phyloP scores from a whole-genome alignment of 2,329 filamentous ascomycete genomes.

The Paraphaeosphaeria minitans region DNA sequence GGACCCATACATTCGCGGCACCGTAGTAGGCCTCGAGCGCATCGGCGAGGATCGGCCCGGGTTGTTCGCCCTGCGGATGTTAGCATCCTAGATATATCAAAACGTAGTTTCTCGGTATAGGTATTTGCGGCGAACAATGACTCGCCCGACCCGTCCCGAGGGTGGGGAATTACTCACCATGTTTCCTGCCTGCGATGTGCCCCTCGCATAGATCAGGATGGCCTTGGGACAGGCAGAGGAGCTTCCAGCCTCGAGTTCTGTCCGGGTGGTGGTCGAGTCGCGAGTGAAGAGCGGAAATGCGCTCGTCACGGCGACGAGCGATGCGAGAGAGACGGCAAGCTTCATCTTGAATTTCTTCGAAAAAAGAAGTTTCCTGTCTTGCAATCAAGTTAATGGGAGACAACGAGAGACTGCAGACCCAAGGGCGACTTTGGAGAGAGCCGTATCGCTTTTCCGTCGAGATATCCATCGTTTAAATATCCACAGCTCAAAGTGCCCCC shows the following conservation, averaged over 20 bases:
- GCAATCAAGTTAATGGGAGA: constrained; percentile 8
- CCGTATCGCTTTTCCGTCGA: not conserved
- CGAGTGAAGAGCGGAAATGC: not conserved
- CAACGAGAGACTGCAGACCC: not conserved
- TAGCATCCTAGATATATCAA: not conserved
- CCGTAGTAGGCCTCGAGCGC: constrained; percentile 31
- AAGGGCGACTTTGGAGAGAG: not conserved
- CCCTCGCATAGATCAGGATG: constrained; percentile 38
- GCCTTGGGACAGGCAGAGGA: constrained; percentile 27
- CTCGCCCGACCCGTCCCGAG: not conserved
- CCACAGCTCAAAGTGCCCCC: not conserved
- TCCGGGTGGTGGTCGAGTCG: constrained; percentile 15
- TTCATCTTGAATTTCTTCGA: constrained; percentile 8
- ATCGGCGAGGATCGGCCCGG: constrained; percentile 27
- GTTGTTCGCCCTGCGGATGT: constrained; percentile 22
- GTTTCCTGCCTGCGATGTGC: constrained; percentile 31
- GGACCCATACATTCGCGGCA: constrained; percentile 31
- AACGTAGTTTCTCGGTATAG: constrained; percentile 4
- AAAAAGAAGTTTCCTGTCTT: not conserved
- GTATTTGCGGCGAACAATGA: not conserved
- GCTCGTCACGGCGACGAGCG: constrained; percentile 5
- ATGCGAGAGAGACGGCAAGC: constrained; percentile 2
- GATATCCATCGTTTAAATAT: constrained; percentile 1
- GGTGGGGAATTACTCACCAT: constrained; percentile 23
- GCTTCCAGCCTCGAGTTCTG: constrained; percentile 30